phyloP scores from a whole-genome alignment of 768 basidiomycete species.

The Mrakia frigida region DNA sequence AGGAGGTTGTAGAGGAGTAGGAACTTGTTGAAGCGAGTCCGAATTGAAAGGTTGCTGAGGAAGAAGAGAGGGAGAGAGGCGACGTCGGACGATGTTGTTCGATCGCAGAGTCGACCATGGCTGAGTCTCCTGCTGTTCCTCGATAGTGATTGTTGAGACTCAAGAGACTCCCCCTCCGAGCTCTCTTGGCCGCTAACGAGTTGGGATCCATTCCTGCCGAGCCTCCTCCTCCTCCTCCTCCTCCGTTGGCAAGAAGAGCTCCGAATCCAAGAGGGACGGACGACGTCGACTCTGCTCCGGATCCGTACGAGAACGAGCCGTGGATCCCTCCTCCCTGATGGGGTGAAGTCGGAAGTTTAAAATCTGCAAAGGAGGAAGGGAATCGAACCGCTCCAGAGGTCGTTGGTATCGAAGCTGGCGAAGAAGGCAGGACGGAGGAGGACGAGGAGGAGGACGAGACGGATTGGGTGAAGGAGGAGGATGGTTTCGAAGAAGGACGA shows the following conservation, averaged over 20 bases:
- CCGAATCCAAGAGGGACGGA: neutral
- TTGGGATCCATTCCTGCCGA: neutral
- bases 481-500: neutral
- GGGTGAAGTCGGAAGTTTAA: neutral
- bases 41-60: neutral
- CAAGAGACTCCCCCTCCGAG: neutral
- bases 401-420: neutral
- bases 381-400: neutral
- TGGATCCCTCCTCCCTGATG: neutral
- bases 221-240: neutral
- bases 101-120: constrained; percentile 6
- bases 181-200: neutral
- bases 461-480: neutral
- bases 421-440: neutral
- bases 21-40: neutral
- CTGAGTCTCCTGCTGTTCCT: neutral
- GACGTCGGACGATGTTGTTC: constrained; percentile 4
- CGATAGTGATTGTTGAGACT: constrained; percentile 1
- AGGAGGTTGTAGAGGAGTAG: neutral
- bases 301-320: neutral
- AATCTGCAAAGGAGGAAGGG: constrained; percentile 9
- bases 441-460: neutral
- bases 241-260: neutral
- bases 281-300: neutral
- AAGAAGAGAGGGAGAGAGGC: neutral